phyloP scores from a whole-genome alignment of 257 asterid species.

The Marsdenia floribunda region DNA sequence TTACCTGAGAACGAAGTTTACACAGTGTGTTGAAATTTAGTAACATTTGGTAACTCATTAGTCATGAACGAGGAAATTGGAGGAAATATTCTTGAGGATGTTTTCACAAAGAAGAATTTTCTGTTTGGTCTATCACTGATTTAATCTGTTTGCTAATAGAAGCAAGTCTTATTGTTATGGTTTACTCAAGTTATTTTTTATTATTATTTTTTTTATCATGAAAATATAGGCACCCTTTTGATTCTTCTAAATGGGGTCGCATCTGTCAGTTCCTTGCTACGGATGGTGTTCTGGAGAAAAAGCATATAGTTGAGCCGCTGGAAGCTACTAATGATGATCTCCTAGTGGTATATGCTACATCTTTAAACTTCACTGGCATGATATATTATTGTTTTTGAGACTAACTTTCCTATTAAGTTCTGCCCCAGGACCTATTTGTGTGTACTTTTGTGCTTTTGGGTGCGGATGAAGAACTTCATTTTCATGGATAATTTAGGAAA shows the following conservation, averaged over 20 bases:
- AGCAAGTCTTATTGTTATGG: neutral
- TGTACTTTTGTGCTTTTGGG: neutral
- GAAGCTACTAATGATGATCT: conserved; percentile 90
- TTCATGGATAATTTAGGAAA: neutral
- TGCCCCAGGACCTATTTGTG: neutral
- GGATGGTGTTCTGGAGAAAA: conserved; percentile 60
- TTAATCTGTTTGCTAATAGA: neutral
- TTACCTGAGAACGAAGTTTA: neutral
- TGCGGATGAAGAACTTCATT: neutral
- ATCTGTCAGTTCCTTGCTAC: conserved; percentile 64
- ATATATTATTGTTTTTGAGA: neutral
- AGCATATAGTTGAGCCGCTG: conserved; percentile 65
- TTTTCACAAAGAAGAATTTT: neutral
- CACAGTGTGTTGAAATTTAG: neutral
- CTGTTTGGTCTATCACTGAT: neutral
- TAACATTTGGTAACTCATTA: neutral
- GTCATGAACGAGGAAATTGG: no score
- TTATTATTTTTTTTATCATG: conserved; percentile 13
- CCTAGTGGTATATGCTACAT: conserved; percentile 58
- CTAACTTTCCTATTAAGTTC: neutral
- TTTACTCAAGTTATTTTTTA: conserved; percentile 12
- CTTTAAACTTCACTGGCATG: conserved; percentile 6
- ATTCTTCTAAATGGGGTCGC: conserved; percentile 98
- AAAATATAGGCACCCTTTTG: conserved; percentile 86
- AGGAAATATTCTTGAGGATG: neutral